Conservation (phyloP, 2,329 filamentous ascomycete species). For the Elsinoe necatrix region DNA sequence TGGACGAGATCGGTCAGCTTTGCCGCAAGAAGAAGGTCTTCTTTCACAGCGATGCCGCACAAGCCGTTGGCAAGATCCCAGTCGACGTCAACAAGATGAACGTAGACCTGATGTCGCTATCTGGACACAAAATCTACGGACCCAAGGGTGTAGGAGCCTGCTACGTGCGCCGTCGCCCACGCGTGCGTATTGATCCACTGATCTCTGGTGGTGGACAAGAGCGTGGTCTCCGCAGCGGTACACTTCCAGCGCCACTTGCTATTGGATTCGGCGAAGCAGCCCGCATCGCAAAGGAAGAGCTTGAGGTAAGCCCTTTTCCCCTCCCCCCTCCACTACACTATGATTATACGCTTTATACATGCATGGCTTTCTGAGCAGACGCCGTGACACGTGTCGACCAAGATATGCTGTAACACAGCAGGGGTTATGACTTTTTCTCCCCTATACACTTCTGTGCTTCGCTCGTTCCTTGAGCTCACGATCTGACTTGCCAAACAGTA, state of each 20-base stretch:
- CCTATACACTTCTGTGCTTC: constrained; percentile 23
- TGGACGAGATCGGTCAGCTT: constrained; percentile 86
- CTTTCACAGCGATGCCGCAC: constrained; percentile 94
- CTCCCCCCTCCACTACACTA: constrained; percentile 27
- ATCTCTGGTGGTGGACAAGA: constrained; percentile 96
- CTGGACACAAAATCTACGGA: constrained; percentile 96
- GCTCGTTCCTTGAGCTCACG: constrained; percentile 8
- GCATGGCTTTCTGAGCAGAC: constrained; percentile 77
- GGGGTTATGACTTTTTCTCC: constrained; percentile 48
- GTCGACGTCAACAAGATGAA: constrained; percentile 97
- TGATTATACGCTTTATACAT: constrained; percentile 83
- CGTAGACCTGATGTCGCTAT: constrained; percentile 97
- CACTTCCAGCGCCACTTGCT: constrained; percentile 76
- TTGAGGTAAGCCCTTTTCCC: constrained; percentile 60
- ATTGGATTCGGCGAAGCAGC: constrained; percentile 96
- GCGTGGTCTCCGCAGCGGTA: constrained; percentile 87
- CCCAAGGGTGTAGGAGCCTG: constrained; percentile 96
- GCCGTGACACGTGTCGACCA: constrained; percentile 44
- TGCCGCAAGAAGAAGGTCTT: constrained; percentile 90
- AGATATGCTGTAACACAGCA: constrained; percentile 52
- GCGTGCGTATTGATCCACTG: constrained; percentile 89
- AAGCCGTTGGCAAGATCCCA: constrained; percentile 97
- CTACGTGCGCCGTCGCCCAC: constrained; percentile 83
- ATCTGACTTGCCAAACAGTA: constrained; percentile 54
- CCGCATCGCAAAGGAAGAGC: constrained; percentile 80